Base-by-base conservation (phyloP, 2,329 filamentous ascomycete species). In the Fusarium sp. region DNA sequence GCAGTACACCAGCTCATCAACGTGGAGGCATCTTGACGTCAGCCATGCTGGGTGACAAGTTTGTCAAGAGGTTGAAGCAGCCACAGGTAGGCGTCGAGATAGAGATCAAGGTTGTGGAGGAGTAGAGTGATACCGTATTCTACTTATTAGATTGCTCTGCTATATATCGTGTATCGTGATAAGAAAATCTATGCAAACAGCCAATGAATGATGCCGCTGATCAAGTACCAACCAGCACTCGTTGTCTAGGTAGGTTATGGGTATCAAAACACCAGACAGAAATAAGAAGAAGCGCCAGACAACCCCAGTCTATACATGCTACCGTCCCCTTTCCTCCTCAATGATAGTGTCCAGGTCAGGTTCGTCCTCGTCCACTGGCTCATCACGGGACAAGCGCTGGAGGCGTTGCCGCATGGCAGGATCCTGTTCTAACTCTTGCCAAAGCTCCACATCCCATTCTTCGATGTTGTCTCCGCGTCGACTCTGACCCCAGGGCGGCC, bases 401-500 rank as follows among this genome's bases (percentile, higher is more conserved):
- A 91, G 74, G 35, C 84, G 81, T 69, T 84, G 83, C 50, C 79
- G 81, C 9, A 90, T 82, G 0, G 72, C 80, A 2, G 86, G 83
- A 57, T 90, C 86, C 78, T 86, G 84, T 80, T 91, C 89, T 71
- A 91, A 79, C 78, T 90, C 88, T 79, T 91, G 89, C 89, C 89
- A 91, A 7, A 90, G 78, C 76, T 87, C 86, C 5, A 90, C 77
- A 16, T 88, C 84, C 85, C 88, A 87, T 62, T 89, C 86, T 68
- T 88, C 87, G 7, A 84, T 78, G 10, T 82, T 81, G n/a, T 80
- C 81, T 18, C 78, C 76, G n/a, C 76, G 71, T 18, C 75, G 82
- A 77, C 67, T 81, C 77, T 68, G 76, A 52, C 79, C 78, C 85
- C 85, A 87, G 0, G 82, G 84, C 1, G 83, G 84, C 85, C 84